Conservation (phyloP, 2,329 filamentous ascomycete genomes). For the Hymenoscyphus linearis region DNA sequence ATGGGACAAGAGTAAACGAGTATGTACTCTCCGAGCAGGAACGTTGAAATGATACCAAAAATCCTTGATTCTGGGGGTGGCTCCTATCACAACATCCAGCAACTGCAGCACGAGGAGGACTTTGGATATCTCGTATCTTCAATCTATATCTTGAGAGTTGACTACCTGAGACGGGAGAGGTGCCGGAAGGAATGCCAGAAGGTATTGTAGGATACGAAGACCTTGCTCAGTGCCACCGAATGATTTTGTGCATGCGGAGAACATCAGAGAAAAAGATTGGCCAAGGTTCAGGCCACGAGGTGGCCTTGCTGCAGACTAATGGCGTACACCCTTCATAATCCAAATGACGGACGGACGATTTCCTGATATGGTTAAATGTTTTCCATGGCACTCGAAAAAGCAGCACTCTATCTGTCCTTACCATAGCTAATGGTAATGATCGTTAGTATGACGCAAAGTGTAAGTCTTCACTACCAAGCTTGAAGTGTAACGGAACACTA, state of each 20-base stretch:
- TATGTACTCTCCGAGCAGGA: background rate
- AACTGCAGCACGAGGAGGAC: background rate
- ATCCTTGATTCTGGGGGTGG: conserved; percentile 3
- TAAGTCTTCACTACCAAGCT: background rate
- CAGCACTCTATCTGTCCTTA: background rate
- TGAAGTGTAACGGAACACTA: background rate
- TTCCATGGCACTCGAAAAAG: background rate
- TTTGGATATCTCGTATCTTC: background rate
- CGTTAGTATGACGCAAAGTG: background rate
- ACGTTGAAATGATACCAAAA: background rate
- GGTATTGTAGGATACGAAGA: background rate
- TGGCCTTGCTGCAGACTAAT: background rate
- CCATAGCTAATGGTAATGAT: background rate
- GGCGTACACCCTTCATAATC: background rate
- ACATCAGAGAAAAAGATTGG: background rate
- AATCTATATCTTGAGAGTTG: background rate
- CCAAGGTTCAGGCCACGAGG: background rate
- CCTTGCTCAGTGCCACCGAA: background rate
- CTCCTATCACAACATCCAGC: background rate
- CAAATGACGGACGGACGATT: background rate
- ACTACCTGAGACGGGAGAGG: background rate
- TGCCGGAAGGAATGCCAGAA: background rate
- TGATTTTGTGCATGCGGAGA: background rate
- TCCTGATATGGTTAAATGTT: background rate
- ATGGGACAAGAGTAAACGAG: background rate